These are phyloP conservation scores for Schizophyllum amplum DNA, from an alignment of 1,284 basidiomycete genomes.

Conservation along the genomic window DNA sequence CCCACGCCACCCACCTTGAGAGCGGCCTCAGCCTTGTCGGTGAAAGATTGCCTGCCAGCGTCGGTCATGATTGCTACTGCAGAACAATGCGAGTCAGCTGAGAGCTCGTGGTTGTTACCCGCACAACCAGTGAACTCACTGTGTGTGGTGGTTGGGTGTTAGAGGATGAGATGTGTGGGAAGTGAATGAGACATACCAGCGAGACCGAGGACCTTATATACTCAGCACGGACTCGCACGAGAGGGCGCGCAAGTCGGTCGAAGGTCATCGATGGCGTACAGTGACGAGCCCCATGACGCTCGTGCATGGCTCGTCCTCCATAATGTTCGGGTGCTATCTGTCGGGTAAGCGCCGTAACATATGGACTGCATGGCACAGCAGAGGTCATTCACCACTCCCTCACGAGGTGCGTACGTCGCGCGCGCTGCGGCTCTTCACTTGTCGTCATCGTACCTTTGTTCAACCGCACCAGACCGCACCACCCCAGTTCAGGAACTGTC, in stretches of 20 bases:
- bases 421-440: too few species aligned
- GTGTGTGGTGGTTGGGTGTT: background rate
- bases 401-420: too few species aligned
- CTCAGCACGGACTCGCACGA: background rate
- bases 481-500: background rate
- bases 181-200: background rate
- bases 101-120: background rate
- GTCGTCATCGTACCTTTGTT: too few species aligned
- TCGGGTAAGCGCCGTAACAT: background rate
- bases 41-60: constrained; percentile 39
- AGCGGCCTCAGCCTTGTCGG: constrained; percentile 40
- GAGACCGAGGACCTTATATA: background rate
- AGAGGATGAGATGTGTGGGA: background rate
- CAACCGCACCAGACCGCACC: too few species aligned
- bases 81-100: background rate
- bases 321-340: background rate
- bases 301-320: background rate
- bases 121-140: too few species aligned
- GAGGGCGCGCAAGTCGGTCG: too few species aligned
- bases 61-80: constrained; percentile 30
- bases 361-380: background rate
- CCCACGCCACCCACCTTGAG: constrained; percentile 29
- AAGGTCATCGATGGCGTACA: background rate
- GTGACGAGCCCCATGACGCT: background rate
- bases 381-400: too few species aligned